Conservation (phyloP, 768 basidiomycete species). For the Hypholoma fasciculare region DNA sequence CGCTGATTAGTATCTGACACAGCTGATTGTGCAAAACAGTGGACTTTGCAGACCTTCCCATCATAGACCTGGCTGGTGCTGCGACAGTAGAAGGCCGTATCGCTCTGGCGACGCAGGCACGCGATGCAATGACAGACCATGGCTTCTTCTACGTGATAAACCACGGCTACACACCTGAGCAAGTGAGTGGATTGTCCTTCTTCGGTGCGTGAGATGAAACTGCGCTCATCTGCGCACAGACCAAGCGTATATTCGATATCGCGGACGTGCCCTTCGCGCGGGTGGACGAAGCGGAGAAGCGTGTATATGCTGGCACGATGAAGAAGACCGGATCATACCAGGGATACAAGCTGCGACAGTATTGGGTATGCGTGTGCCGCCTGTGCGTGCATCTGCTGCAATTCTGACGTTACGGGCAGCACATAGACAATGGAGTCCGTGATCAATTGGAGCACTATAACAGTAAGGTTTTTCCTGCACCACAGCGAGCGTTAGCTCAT, state of each 20-base stretch:
- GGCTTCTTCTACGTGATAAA: conserved; percentile 53
- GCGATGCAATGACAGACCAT: conserved; percentile 42
- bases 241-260: conserved; percentile 47
- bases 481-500: background rate
- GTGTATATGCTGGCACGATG: conserved; percentile 33
- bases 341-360: conserved; percentile 55
- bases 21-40: conserved; percentile 16
- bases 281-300: conserved; percentile 44
- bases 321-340: conserved; percentile 49
- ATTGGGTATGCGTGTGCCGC: conserved; percentile 41
- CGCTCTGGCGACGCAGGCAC: conserved; percentile 37
- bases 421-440: conserved; percentile 59
- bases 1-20: background rate
- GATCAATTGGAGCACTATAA: conserved; percentile 70
- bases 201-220: background rate
- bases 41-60: conserved; percentile 48
- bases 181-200: conserved; percentile 25
- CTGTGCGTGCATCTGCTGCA: background rate
- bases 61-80: conserved; percentile 49
- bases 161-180: conserved; percentile 40
- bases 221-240: conserved; percentile 25
- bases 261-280: conserved; percentile 44
- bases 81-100: conserved; percentile 35
- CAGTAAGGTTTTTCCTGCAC: conserved; percentile 33
- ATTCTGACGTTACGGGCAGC: conserved; percentile 32